Base-by-base conservation (phyloP, 2,329 filamentous ascomycete species). In the Coleophoma eucalyptorum region DNA sequence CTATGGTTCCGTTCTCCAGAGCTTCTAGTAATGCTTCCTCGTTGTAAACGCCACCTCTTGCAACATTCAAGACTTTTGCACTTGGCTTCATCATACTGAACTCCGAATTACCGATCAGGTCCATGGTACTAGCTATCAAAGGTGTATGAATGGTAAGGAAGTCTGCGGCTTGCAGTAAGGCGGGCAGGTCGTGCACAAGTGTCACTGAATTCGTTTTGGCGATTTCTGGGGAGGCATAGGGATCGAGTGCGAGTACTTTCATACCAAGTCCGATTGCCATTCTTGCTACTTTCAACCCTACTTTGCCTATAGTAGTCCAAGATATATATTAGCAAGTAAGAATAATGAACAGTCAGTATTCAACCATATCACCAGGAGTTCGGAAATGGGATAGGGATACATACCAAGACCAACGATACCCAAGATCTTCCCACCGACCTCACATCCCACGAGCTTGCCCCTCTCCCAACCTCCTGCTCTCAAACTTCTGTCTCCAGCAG, bases 111-210 rank as follows among this genome's bases (percentile, higher is more conserved):
- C 84, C 80, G 19, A 94, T 81, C 68, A 94, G 79, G 50, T 89
- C 87, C 51, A 86, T 77, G 1, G 89, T 94, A 5, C 84, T 87
- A 5, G 87, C 87, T 52, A 92, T 80, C 50, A 94, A 74, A 0
- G 90, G 90, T 0, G 88, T 93, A 63, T 94, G 89, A 10, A 93
- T 84, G 0, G 89, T 92, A 54, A 94, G 65, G 63, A 93, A 92
- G 67, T 93, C 89, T 1, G 84, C 81, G 21, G 76, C 73, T 1
- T 82, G 78, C 13, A 94, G 74, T 13, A 93, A 70, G 19, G 81
- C 79, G 3, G 74, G 69, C 16, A 90, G 70, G 2, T 72, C 76
- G 2, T 73, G 61, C n/a, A 83, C 73, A 1, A 90, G 69, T 40
- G 77, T 76, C 6, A 91, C 87, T 6, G 83, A 85, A 1, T 83